phyloP scores from a whole-genome alignment of 257 asterid species.

The Linderniella brevidens region DNA sequence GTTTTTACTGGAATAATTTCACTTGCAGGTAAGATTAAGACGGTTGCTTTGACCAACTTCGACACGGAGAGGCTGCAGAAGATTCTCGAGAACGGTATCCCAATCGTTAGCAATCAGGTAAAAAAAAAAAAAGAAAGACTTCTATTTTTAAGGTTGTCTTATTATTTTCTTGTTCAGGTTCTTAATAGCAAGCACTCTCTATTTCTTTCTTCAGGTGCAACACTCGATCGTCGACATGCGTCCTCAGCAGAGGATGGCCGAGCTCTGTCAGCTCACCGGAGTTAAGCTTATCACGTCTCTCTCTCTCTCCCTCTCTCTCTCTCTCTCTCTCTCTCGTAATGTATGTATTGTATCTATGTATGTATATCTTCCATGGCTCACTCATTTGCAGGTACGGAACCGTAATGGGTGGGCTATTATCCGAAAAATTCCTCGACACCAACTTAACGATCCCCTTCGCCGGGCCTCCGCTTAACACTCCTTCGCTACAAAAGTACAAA shows the following conservation, averaged over 20 bases:
- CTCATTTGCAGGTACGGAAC: conserved; percentile 70
- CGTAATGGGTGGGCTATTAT: conserved; percentile 89
- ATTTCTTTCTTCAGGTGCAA: conserved; percentile 57
- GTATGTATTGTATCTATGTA: background rate
- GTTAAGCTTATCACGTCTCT: conserved; percentile 92
- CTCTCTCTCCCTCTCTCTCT: conserved; percentile 30
- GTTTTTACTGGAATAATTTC: conserved; percentile 15
- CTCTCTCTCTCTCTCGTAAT: conserved; percentile 9
- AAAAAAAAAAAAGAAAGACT: background rate
- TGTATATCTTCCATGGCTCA: conserved; percentile 9
- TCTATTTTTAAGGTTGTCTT: background rate
- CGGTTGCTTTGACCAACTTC: conserved; percentile 88
- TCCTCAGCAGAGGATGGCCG: conserved; percentile 95
- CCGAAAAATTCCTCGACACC: conserved; percentile 88
- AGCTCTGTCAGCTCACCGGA: conserved; percentile 75
- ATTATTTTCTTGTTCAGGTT: background rate
- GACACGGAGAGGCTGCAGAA: conserved; percentile 75
- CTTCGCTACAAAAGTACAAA: conserved; percentile 94
- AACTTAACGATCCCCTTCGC: conserved; percentile 82
- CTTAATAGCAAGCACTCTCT: background rate
- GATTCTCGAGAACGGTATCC: conserved; percentile 82
- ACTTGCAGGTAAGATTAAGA: conserved; percentile 84
- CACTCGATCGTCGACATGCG: conserved; percentile 98
- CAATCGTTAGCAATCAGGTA: conserved; percentile 94
- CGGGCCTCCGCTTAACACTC: conserved; percentile 76